Conservation (phyloP, 2,329 filamentous ascomycete genomes). For the Colletotrichum sp. region DNA sequence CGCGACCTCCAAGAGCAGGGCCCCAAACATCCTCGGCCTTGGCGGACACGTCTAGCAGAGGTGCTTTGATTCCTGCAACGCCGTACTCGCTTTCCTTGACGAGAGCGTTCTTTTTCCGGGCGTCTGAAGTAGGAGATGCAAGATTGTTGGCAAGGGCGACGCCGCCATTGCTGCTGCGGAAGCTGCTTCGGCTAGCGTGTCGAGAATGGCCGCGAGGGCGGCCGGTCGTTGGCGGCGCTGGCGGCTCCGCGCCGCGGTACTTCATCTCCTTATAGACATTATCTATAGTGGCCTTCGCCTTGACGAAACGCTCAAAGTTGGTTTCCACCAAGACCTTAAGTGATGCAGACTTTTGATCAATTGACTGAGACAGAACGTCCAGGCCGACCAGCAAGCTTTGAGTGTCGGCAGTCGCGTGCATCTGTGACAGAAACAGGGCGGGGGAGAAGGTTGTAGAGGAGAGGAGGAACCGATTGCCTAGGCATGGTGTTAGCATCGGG, state of each 20-base stretch:
- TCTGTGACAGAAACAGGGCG: constrained; percentile 87
- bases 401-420: constrained; percentile 86
- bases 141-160: constrained; percentile 38
- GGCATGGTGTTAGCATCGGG: constrained; percentile 8
- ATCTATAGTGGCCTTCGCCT: constrained; percentile 96
- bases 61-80: constrained; percentile 84
- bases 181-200: constrained; percentile 70
- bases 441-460: constrained; percentile 97
- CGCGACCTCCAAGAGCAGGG: constrained; percentile 86
- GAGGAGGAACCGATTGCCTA: constrained; percentile 90
- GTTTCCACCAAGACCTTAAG: constrained; percentile 96
- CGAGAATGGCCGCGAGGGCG: constrained; percentile 63
- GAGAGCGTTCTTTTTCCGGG: constrained; percentile 84
- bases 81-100: constrained; percentile 93
- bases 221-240: constrained; percentile 34
- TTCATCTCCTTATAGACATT: constrained; percentile 99
- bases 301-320: constrained; percentile 98
- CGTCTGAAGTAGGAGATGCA: constrained; percentile 49
- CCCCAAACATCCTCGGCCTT: constrained; percentile 99
- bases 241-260: constrained; percentile 65
- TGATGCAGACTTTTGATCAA: constrained; percentile 96
- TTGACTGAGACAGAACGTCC: constrained; percentile 85
- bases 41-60: constrained; percentile 85
- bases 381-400: constrained; percentile 81
- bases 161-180: constrained; percentile 56